Conservation (phyloP, 164 flowering plant genomes). For the grape (Vitis vinifera) region ASM3070453v1 NC_081818.1:23070501-23071000, state of each 20-base stretch:
- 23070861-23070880: too few species aligned
- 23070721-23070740: neutral
- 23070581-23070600: conserved; percentile 82
- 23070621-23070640: conserved; percentile 91
- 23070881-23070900: neutral
- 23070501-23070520: too few species aligned
- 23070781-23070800: neutral
- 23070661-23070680: conserved; percentile 70
- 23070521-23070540: too few species aligned
- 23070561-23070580: conserved; percentile 45
- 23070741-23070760: too few species aligned
- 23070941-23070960: conserved; percentile 75
- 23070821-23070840: neutral
- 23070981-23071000: conserved; percentile 81
- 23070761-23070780: neutral
- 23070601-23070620: conserved; percentile 80
- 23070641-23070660: conserved; percentile 79
- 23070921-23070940: conserved; percentile 84
- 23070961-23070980: conserved; percentile 83
- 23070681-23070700: conserved; percentile 80
- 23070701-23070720: conserved; percentile 64
- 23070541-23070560: too few species aligned
- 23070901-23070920: conserved; percentile 51
- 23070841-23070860: neutral
- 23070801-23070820: neutral